Base-by-base conservation (phyloP, 176 grass and related monocot genomes). In the Oryza meyeriana region DNA sequence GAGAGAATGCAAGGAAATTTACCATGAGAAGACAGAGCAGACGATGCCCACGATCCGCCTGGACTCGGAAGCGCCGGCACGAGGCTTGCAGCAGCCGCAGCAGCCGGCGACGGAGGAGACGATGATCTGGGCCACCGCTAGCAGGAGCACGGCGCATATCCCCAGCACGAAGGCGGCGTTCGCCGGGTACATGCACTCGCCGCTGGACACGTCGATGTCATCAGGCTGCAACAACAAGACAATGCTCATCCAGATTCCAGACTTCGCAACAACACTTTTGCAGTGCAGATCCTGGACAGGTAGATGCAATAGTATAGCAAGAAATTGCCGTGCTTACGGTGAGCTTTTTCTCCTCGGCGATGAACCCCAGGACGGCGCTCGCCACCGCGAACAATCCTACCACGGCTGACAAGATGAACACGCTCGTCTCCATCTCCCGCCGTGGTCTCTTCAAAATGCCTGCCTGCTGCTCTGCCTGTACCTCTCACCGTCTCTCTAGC, bases 351-450 rank as follows among this genome's bases (percentile, higher is more conserved):
- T 1, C 4, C 73, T 71, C 86, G 31, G 85, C 85, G 2, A 76
- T 63, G 85, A 87, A 83, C 5, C 73, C 85, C 17, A 88, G 74
- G 30, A 83, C 74, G 42, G 74, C 74, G 34, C 86, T 83, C 4
- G 10, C 29, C 41, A 83, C 10, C 34, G 74, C 80, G 0, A 83
- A 20, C 13, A 83, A 32, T n/a, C 32, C 74, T 10, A 78, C 80
- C 55, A 83, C 33, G 6, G 20, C 20, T 10, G 33, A 13, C 8
- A 72, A 0, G 4, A 79, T 1, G 13, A 64, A 16, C 20, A 8
- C 27, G 2, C 6, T 4, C 36, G 12, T 33, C 57, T 83, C 67
- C 80, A 88, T 83, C 31, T 40, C 25, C n/a, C 2, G 18, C 1
- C 32, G 16, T 4, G 33, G 10, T 22, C 72, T 34, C 2, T 4